A percentile compares a stretch with the other conserved stretches of the same genome.
phyloP scores from a whole-genome alignment of 1,284 basidiomycete genomes.

The Ceratobasidium sp. region DNA sequence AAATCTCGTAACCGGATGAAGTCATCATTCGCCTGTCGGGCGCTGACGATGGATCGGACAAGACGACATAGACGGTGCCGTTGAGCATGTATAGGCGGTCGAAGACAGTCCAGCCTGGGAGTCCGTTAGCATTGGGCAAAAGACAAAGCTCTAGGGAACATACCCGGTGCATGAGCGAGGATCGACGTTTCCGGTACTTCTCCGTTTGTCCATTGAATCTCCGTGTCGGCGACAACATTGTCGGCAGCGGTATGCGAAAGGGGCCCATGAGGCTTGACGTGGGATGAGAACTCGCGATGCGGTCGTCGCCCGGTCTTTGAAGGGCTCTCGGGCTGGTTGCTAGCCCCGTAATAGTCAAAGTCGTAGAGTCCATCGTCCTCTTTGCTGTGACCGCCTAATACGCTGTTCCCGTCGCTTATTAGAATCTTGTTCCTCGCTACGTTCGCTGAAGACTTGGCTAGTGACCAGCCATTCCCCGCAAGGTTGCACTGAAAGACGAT shows the following conservation, averaged over 20 bases:
- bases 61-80: constrained; percentile 51
- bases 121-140: neutral
- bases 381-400: constrained; percentile 33
- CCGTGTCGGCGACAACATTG: constrained; percentile 35
- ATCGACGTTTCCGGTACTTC: constrained; percentile 48
- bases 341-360: constrained; percentile 31
- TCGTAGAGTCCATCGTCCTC: constrained; percentile 38
- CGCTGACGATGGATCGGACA: constrained; percentile 57
- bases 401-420: constrained; percentile 30
- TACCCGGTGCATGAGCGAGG: constrained; percentile 49
- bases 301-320: neutral
- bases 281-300: constrained; percentile 41
- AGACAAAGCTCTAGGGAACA: neutral
- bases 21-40: constrained; percentile 60
- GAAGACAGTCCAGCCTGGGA: constrained; percentile 51
- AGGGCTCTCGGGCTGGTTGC: constrained; percentile 10
- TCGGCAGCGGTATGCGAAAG: constrained; percentile 20
- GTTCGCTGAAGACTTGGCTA: constrained; percentile 18
- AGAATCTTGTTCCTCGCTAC: constrained; percentile 14
- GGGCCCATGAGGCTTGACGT: constrained; percentile 30
- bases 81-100: constrained; percentile 51
- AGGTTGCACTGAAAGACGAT: constrained; percentile 16
- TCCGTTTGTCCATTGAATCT: constrained; percentile 43
- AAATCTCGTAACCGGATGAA: constrained; percentile 60
- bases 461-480: constrained; percentile 24